Evolutionary conservation across 106 monocot species (phyloP), one percentile per base, ranked within the genome.

Genomic region (Dendrobium chrysotoxum): DNA sequence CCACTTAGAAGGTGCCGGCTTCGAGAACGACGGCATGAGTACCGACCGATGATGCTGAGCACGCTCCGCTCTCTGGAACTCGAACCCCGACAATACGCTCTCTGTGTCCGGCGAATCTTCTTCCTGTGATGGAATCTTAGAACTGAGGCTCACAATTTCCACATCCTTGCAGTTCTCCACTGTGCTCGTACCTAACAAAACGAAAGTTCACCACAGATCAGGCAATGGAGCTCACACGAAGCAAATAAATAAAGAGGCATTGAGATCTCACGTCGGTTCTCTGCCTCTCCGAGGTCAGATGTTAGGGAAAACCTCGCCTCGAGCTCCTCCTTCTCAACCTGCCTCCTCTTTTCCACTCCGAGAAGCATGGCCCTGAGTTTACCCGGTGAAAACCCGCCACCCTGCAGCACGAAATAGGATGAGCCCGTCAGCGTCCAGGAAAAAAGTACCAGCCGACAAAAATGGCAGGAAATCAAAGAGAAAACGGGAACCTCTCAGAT

Each of bases 1-100:
- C 96, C 96, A 96, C 72, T 96, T 96, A 0, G 96, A 96, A 25
- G 93, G 95, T 7, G 92, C 81, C 6, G 93, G 88, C 80, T 90
- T 90, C 20, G 90, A 89, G 79, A 92, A 94, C 8, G 92, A 90
- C 41, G 86, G 83, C 85, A 90, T 74, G 6, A 87, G 53, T 15
- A 78, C 77, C 11, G 89, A 79, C 2, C 70, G 78, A 57, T 79
- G 68, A 28, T 82, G 91, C 4, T 81, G 77, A 39, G 77, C 81
- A 20, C 85, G 79, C 46, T 90, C 89, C 47, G 85, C 79, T 68
- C 83, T 88, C 58, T 91, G 96, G 85, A 96, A 96, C 88, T 96
- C 96, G 54, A 96, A 93, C 13, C 75, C 79, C 6, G 85, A 84
- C n/a, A 87, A 82, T 13, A 71, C 80, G 79, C 80, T 79, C 40